These are phyloP conservation scores for Glebionis coronaria DNA, from an alignment of 129 eudicot species.

Conservation along the genomic window DNA sequence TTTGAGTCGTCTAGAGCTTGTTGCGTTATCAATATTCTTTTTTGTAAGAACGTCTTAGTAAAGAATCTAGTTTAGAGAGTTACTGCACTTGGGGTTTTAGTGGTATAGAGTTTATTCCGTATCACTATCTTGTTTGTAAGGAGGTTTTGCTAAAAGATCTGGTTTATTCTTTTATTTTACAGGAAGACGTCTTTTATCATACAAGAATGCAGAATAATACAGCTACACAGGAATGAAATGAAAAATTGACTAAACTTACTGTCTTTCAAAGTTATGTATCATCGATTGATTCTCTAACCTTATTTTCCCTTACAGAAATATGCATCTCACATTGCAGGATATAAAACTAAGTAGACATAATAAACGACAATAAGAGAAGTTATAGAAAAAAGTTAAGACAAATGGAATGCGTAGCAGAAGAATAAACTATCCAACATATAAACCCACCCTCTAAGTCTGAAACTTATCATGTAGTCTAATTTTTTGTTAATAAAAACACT, in stretches of 20 bases:
- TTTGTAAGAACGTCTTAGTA: too few relatives aligned
- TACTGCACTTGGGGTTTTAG: neutral
- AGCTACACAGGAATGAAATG: neutral
- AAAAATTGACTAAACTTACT: neutral
- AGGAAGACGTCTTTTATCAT: neutral
- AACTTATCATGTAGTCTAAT: neutral
- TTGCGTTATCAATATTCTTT: too few relatives aligned
- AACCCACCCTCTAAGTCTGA: neutral
- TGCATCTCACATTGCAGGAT: constrained; percentile 63
- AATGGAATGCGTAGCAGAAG: neutral
- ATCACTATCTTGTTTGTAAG: constrained; percentile 1
- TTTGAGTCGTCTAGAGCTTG: too few relatives aligned
- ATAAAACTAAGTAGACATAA: neutral
- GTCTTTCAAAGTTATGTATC: constrained; percentile 72
- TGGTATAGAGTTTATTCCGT: neutral
- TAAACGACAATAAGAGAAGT: neutral
- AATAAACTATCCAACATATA: neutral
- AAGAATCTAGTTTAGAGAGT: too few relatives aligned
- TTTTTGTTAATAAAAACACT: too few relatives aligned
- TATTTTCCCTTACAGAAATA: constrained; percentile 55
- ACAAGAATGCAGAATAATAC: neutral
- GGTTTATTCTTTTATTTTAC: neutral
- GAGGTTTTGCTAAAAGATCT: constrained; percentile 5
- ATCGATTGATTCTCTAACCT: constrained; percentile 73
- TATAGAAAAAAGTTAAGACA: neutral